Base-by-base conservation (phyloP, 257 asterid species). In the Fraxinus americana region DNA sequence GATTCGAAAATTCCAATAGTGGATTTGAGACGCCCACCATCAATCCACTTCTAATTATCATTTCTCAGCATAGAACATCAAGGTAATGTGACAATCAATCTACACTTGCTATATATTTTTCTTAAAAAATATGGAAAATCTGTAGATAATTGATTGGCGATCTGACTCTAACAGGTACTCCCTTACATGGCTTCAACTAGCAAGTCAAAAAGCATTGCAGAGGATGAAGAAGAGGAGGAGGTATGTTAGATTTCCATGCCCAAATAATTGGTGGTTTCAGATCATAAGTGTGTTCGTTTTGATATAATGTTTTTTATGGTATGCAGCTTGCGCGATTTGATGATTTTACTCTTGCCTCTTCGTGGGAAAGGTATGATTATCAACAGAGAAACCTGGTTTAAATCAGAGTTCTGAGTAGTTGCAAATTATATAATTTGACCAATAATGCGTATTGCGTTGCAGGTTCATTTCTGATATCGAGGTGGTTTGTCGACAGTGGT, bases 391-490 rank as follows among this genome's bases (percentile, higher is more conserved):
- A 41, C 30, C 69, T 19, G 73, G 34, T 45, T 73, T 27, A 36
- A 27, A 38, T 34, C 74, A 72, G 72, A 54, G 23, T 59, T 75
- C 48, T 43, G 68, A 69, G 52, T 36, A 59, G 69, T 52, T 38
- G 43, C 66, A 63, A 34, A 21, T 71, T 16, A 38, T 81, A 34
- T 41, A 52, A 34, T 75, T 16, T 78, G 54, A 54, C 75, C 41
- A 32, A 50, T 70, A 13, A 63, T 63, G 67, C 74, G 63, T 77
- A 30, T 32, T 70, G 14, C 38, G 27, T 48, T 71, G 70, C 78
- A 94, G 98, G 90, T 92, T 94, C 88, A 94, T 94, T 78, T 94
- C 98, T 69, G 98, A 89, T 82, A 89, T 94, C 36, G 98, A 94
- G 83, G 98, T 95, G 27, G 91, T 92, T 61, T 92, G 97, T 82